Conservation (phyloP, 139 green algal genomes). For the Volvox reticuliferus region DNA sequence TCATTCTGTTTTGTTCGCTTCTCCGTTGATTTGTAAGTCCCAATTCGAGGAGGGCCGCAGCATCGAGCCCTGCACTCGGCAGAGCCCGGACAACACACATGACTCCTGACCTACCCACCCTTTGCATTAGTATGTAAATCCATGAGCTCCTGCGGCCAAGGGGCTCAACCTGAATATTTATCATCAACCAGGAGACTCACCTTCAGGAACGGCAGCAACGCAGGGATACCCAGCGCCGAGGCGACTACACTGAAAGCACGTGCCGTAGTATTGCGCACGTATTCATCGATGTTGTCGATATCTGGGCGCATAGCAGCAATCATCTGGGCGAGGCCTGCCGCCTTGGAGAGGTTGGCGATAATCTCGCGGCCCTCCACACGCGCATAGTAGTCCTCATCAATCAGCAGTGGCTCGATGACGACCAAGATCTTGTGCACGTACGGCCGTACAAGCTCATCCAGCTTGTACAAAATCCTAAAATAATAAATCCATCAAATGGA, state of each 20-base stretch:
- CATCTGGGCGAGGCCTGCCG: constrained; percentile 94
- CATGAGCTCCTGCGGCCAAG: no score
- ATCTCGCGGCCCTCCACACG: constrained; percentile 98
- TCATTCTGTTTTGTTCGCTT: no score
- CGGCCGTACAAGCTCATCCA: constrained; percentile 98
- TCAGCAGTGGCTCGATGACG: constrained; percentile 99
- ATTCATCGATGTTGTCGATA: constrained; percentile 99
- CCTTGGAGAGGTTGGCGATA: constrained; percentile 98
- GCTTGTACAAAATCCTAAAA: constrained; percentile 94
- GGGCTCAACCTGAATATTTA: no score
- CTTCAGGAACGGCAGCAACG: constrained; percentile 98
- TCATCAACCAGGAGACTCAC: no score
- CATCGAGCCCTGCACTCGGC: no score
- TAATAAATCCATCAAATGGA: background rate
- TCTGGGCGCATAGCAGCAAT: constrained; percentile 99
- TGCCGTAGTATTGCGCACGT: constrained; percentile 97
- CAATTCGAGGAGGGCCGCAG: no score
- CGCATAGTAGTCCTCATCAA: constrained; percentile 99
- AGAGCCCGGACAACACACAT: no score
- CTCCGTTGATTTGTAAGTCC: no score
- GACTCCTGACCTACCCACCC: no score
- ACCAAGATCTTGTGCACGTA: constrained; percentile 99
- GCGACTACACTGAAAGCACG: constrained; percentile 88
- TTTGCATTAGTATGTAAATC: no score
- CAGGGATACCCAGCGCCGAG: constrained; percentile 95